Evolutionary conservation across 1,284 basidiomycete genomes (phyloP).

Genomic region (Neonothopanus nambi): DNA sequence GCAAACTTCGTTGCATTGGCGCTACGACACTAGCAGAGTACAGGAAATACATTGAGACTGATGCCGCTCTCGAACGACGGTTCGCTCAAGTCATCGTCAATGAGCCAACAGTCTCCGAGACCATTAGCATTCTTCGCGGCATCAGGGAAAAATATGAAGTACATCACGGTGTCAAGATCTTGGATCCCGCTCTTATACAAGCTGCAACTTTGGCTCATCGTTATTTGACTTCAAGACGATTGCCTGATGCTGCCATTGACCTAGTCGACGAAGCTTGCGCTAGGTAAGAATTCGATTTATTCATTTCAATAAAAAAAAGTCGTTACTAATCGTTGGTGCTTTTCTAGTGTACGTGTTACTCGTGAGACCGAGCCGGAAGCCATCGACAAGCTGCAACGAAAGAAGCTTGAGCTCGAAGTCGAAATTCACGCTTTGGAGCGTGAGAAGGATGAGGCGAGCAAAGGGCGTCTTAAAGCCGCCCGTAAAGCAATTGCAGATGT

Average conservation of each 20-base stretch:
- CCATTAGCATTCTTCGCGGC: conserved; percentile 91
- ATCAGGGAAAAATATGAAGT: conserved; percentile 72
- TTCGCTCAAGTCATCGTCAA: conserved; percentile 95
- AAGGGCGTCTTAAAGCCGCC: conserved; percentile 81
- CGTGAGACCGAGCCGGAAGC: conserved; percentile 94
- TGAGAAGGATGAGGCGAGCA: conserved; percentile 90
- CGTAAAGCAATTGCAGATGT: conserved; percentile 84
- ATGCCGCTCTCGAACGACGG: conserved; percentile 91
- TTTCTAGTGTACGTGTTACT: conserved; percentile 79
- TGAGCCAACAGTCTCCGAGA: conserved; percentile 89
- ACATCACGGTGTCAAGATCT: conserved; percentile 89
- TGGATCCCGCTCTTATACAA: conserved; percentile 87
- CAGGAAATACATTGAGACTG: conserved; percentile 94
- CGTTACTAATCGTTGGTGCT: conserved; percentile 19
- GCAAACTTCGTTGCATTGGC: conserved; percentile 81
- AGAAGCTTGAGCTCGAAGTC: conserved; percentile 91
- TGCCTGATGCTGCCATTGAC: conserved; percentile 93
- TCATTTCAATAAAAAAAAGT: too few species aligned
- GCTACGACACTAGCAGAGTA: conserved; percentile 95
- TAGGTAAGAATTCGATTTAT: conserved; percentile 45
- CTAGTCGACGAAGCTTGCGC: conserved; percentile 93
- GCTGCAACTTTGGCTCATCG: conserved; percentile 94
- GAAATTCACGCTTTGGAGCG: conserved; percentile 95
- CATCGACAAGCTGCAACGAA: conserved; percentile 92
- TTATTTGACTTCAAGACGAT: conserved; percentile 83